Evolutionary conservation across 352 stramenopile genomes (phyloP), one percentile per base, ranked within the genome.

Genomic region (Peronospora farinosa): DNA sequence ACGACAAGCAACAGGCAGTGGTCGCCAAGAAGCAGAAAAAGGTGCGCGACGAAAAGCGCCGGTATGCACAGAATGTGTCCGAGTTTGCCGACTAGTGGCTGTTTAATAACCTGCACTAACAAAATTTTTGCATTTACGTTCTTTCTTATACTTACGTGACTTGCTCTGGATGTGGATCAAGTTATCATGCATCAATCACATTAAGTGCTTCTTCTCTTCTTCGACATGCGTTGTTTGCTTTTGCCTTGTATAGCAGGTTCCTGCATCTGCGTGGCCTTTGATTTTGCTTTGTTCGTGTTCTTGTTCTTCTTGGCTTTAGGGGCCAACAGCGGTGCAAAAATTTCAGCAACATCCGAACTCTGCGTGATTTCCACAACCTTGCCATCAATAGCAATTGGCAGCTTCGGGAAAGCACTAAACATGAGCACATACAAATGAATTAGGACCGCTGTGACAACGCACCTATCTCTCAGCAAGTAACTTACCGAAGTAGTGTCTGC

Each of bases 31-130:
- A 78, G 53, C 54, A 69, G 37, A 88, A 88, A 61, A 75, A 78
- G 40, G 45, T 82, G 42, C 67, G 66, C 50, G 59, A 78, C 38
- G 61, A 76, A 37, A 78, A 88, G 49, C 82, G 78, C 40, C 68
- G 73, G 21, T 87, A 81, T 61, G 67, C 69, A 39, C 75, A 87
- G 40, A 60, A 90, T 30, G 72, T 92, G 5, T 88, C 78, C 2
- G 81, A 92, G 43, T 92, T 92, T 47, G 81, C 75, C 27, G 70
- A 68, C 15, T 92, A 81, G 36, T 38, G 40, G 3, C 28, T 31
- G 11, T 25, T 13, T 38, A 36, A 36, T n/a, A 10, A 43, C 8
- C 25, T 50, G 19, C 57, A 51, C 47, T 40, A 57, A 48, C 35
- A 53, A 60, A 30, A 64, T 15, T 32, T 27, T 33, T 51, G 28